phyloP scores from a whole-genome alignment of 1,139 yeast genomes.

The Yamadazyma membranifaciens region DNA sequence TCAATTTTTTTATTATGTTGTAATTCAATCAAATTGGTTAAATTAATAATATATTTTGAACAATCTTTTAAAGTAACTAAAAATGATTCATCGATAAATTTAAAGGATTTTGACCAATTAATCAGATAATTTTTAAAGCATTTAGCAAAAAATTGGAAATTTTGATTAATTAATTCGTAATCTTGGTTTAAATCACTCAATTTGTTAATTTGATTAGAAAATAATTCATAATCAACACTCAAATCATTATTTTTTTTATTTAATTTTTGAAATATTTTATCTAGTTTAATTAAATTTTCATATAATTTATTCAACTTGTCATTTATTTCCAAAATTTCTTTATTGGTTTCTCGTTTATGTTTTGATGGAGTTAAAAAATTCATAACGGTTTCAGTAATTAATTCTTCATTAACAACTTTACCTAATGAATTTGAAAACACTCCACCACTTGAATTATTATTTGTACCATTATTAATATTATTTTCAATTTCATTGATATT shows the following conservation, averaged over 20 bases:
- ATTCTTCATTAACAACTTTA: slow-evolving; percentile 54
- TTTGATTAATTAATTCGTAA: slow-evolving; percentile 19
- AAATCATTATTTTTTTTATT: slow-evolving; percentile 73
- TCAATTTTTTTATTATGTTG: slow-evolving; percentile 92
- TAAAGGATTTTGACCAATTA: slow-evolving; percentile 44
- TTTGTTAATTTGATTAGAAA: slow-evolving; percentile 68
- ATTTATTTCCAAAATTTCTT: slow-evolving; percentile 80
- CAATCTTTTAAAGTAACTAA: slow-evolving; percentile 81
- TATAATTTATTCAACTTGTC: slow-evolving; percentile 81
- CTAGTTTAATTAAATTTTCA: slow-evolving; percentile 77
- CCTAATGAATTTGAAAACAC: slow-evolving; percentile 28
- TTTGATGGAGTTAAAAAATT: slow-evolving; percentile 82
- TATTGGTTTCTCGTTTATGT: slow-evolving; percentile 64
- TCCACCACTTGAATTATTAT: slow-evolving; percentile 12
- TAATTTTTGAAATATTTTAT: slow-evolving; percentile 71
- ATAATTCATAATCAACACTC: slow-evolving; percentile 67
- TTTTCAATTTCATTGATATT: slow-evolving; percentile 23
- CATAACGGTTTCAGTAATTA: slow-evolving; percentile 82
- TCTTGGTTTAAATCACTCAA: slow-evolving; percentile 50
- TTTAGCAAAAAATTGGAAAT: slow-evolving; percentile 41
- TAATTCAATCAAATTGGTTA: slow-evolving; percentile 73
- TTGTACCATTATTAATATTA: not conserved
- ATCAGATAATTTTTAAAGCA: slow-evolving; percentile 51
- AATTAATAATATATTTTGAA: slow-evolving; percentile 77
- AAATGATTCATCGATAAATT: slow-evolving; percentile 76